Percentiles rank a stretch among this genome's conserved stretches.
phyloP scores from a whole-genome alignment of 164 flowering plant genomes.

The Tetracentron sinense region DNA sequence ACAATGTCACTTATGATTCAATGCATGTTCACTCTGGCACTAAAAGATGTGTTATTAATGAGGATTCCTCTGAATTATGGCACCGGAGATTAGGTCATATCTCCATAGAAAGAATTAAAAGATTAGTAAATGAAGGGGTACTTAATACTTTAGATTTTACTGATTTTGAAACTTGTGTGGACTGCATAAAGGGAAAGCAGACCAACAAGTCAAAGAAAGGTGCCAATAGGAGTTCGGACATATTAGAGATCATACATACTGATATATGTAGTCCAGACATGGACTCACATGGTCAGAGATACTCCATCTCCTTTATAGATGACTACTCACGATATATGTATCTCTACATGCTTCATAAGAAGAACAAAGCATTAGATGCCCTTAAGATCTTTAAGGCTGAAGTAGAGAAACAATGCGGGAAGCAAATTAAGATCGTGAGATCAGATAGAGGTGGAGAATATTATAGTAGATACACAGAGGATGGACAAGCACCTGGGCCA shows the following conservation, averaged over 20 bases:
- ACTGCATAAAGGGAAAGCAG: constrained; percentile 27
- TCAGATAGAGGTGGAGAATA: constrained; percentile 15
- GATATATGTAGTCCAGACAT: constrained; percentile 19
- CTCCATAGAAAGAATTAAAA: constrained; percentile 5
- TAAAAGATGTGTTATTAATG: constrained; percentile 14
- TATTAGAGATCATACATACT: constrained; percentile 22
- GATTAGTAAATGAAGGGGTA: constrained; percentile 22
- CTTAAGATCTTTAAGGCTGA: constrained; percentile 20
- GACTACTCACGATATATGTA: constrained; percentile 22
- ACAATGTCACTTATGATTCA: constrained; percentile 2
- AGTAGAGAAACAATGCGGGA: constrained; percentile 17
- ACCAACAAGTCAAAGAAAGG: constrained; percentile 19
- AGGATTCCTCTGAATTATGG: constrained; percentile 19
- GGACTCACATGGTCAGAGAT: constrained; percentile 15
- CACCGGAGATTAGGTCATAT: constrained; percentile 11
- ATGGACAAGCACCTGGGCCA: constrained; percentile 13
- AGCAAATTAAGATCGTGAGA: constrained; percentile 10
- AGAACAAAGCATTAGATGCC: constrained; percentile 18
- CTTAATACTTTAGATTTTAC: constrained; percentile 23
- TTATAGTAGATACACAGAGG: constrained; percentile 9
- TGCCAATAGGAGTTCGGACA: constrained; percentile 17
- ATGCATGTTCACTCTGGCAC: constrained; percentile 18
- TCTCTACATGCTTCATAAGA: constrained; percentile 15
- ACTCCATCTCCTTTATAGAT: constrained; percentile 21
- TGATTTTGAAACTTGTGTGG: constrained; percentile 23